phyloP scores from a whole-genome alignment of 805 yeast species.

The Yamadazyma olivae region DNA sequence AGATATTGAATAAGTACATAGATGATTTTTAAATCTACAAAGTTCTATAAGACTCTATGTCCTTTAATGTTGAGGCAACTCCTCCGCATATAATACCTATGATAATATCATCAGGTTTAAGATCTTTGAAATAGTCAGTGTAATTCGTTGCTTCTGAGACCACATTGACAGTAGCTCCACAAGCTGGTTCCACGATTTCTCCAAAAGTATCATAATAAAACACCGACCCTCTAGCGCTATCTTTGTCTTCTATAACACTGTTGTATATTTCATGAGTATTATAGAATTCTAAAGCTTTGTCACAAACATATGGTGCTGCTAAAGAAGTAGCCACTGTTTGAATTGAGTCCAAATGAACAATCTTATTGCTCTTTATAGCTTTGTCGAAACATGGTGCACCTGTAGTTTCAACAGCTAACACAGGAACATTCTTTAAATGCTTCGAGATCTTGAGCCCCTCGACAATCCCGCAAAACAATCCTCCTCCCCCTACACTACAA shows the following conservation, averaged over 20 bases:
- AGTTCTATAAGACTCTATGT: constrained; percentile 5
- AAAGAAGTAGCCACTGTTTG: constrained; percentile 25
- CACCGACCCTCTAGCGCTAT: constrained; percentile 20
- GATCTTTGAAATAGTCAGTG: constrained; percentile 12
- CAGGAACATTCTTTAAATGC: constrained; percentile 15
- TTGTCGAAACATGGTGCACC: constrained; percentile 22
- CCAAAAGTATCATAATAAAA: constrained; percentile 21
- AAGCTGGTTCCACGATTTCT: constrained; percentile 29
- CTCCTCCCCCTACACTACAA: constrained; percentile 36
- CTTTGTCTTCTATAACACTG: constrained; percentile 21
- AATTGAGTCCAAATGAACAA: constrained; percentile 16
- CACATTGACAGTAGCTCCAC: constrained; percentile 26
- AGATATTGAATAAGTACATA: no score
- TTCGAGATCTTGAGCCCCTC: constrained; percentile 19
- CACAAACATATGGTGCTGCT: constrained; percentile 27
- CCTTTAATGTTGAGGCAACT: constrained; percentile 10
- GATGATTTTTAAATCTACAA: no score
- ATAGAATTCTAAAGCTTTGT: constrained; percentile 16
- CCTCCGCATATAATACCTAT: constrained; percentile 32
- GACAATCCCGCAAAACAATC: constrained; percentile 27
- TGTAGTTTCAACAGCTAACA: constrained; percentile 25
- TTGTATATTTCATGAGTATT: constrained; percentile 14
- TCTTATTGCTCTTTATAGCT: constrained; percentile 18
- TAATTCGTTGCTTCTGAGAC: constrained; percentile 13
- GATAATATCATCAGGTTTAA: constrained; percentile 19